phyloP scores from a whole-genome alignment of 2,329 filamentous ascomycete species.

The Cladophialophora yegresii region DNA sequence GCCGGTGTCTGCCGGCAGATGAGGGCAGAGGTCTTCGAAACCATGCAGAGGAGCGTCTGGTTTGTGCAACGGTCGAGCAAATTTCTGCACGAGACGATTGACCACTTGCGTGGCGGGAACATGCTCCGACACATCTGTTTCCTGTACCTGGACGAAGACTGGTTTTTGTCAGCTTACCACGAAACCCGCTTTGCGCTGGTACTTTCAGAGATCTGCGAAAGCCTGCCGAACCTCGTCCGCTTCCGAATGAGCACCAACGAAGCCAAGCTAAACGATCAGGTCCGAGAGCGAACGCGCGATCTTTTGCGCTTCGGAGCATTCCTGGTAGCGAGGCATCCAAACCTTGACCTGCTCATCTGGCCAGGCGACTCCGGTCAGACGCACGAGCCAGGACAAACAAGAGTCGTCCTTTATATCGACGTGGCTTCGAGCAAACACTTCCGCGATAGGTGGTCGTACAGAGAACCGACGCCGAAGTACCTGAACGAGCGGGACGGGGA shows the following conservation, averaged over 20 bases:
- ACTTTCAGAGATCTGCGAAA: background rate
- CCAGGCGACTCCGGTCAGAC: background rate
- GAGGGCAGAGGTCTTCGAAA: background rate
- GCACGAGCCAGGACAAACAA: background rate
- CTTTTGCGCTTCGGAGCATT: constrained; percentile 3
- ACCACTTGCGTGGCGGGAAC: background rate
- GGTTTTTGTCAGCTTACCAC: background rate
- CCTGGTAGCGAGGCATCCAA: background rate
- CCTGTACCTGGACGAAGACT: background rate
- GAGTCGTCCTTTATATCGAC: background rate
- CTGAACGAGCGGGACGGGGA: background rate
- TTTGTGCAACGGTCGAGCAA: background rate
- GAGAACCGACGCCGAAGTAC: background rate
- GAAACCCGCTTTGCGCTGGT: background rate
- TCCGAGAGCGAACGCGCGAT: background rate
- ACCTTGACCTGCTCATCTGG: background rate
- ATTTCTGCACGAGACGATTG: background rate
- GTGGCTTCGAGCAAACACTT: background rate
- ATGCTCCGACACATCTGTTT: background rate
- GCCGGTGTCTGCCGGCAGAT: background rate
- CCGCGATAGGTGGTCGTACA: background rate
- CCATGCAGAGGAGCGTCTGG: background rate
- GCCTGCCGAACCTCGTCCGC: background rate
- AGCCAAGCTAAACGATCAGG: background rate
- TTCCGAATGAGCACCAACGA: background rate